Conservation (phyloP, 2,329 filamentous ascomycete species). For the Cryphonectria naterciae region DNA sequence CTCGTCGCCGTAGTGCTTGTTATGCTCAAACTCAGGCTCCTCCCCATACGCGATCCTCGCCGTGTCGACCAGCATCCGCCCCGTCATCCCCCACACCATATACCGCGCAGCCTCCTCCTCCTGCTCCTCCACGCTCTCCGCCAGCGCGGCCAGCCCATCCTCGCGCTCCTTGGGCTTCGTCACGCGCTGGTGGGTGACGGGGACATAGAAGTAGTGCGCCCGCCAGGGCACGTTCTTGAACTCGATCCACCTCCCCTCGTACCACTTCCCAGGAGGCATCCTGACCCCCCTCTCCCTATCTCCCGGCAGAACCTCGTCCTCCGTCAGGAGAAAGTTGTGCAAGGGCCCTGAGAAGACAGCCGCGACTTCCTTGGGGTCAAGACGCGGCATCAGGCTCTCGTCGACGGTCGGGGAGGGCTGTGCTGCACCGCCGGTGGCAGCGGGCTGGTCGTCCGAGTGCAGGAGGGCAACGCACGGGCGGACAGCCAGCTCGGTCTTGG, state of each 20-base stretch:
- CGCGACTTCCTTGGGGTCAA: constrained; percentile 89
- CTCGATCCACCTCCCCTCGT: constrained; percentile 78
- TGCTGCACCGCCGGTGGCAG: constrained; percentile 9
- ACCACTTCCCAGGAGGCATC: constrained; percentile 70
- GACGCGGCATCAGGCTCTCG: constrained; percentile 73
- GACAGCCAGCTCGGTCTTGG: constrained; percentile 74
- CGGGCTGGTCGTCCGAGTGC: constrained; percentile 56
- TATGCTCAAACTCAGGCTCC: constrained; percentile 82
- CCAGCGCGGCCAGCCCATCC: constrained; percentile 49
- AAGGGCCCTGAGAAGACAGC: constrained; percentile 92
- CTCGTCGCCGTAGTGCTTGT: constrained; percentile 57
- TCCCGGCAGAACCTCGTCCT: constrained; percentile 56
- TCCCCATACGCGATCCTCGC: constrained; percentile 81
- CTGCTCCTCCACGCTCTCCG: constrained; percentile 51
- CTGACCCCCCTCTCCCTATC: constrained; percentile 39
- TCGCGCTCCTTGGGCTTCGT: constrained; percentile 55
- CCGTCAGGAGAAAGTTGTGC: constrained; percentile 72
- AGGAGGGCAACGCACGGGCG: constrained; percentile 80
- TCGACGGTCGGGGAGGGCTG: constrained; percentile 56
- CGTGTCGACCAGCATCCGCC: constrained; percentile 84
- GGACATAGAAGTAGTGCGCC: constrained; percentile 92
- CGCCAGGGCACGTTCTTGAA: constrained; percentile 81
- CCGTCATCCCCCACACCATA: constrained; percentile 94
- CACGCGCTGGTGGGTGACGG: constrained; percentile 71
- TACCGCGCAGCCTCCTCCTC: constrained; percentile 62